phyloP scores from a whole-genome alignment of 2,329 filamentous ascomycete species.

The Epichloe baconii region DNA sequence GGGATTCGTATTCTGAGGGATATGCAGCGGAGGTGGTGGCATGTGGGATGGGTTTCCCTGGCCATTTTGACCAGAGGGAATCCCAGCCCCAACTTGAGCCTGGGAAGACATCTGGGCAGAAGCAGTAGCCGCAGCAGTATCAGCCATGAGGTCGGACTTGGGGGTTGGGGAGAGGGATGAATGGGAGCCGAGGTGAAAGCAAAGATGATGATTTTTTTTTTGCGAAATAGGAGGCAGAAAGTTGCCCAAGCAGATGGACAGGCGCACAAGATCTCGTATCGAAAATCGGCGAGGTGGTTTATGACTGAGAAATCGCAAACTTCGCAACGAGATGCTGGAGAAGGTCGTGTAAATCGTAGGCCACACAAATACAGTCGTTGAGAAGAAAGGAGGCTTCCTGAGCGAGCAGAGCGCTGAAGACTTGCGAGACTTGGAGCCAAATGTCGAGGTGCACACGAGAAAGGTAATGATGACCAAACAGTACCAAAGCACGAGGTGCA shows the following conservation, averaged over 20 bases:
- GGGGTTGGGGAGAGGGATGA: neutral
- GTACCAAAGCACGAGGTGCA: conserved; percentile 2
- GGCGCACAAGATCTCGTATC: neutral
- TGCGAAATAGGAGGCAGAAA: neutral
- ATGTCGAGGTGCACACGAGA: neutral
- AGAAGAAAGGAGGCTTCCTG: neutral
- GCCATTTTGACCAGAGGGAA: conserved; percentile 43
- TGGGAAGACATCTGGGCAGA: conserved; percentile 57
- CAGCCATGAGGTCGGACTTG: conserved; percentile 49
- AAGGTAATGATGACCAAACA: conserved; percentile 2
- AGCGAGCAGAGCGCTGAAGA: neutral
- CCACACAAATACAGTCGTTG: neutral
- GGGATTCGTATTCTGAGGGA: conserved; percentile 91
- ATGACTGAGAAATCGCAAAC: neutral
- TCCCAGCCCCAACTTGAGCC: conserved; percentile 49
- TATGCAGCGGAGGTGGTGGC: conserved; percentile 83
- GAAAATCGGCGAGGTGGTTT: neutral
- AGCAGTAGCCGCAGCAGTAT: conserved; percentile 51
- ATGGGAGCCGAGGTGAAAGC: neutral
- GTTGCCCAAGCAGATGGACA: neutral
- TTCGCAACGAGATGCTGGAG: neutral
- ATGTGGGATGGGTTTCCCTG: conserved; percentile 64
- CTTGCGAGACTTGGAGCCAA: conserved; percentile 3
- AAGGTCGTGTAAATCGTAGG: conserved; percentile 1
- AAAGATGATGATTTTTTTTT: conserved; percentile 1